Conservation (phyloP, 306 rosid genomes). For the Gastrolobium bilobum region DNA sequence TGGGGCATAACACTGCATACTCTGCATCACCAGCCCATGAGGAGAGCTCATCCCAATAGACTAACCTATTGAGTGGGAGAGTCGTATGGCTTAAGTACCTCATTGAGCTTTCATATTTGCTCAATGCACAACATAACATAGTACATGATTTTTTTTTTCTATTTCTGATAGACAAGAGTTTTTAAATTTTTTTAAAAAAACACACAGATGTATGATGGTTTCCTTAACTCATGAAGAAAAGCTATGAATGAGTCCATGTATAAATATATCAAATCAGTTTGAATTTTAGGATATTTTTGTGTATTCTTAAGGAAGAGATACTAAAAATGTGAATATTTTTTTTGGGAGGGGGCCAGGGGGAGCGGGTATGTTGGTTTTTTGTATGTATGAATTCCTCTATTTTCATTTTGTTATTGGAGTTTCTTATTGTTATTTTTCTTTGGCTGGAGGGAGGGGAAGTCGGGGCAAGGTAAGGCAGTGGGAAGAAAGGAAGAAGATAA, state of each 20-base stretch:
- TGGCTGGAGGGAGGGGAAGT: slow-evolving; percentile 9
- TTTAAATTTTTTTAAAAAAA: too few species aligned
- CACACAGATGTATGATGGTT: not conserved
- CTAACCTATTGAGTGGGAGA: not conserved
- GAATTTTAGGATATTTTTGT: not conserved
- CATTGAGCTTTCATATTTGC: not conserved
- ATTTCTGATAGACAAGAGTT: too few species aligned
- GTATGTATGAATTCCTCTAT: not conserved
- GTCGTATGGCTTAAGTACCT: not conserved
- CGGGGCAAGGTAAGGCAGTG: slow-evolving; percentile 20
- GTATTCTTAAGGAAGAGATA: not conserved
- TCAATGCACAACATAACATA: not conserved
- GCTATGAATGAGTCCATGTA: not conserved
- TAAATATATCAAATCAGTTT: not conserved
- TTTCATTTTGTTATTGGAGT: slow-evolving; percentile 14
- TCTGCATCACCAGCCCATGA: not conserved
- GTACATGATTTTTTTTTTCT: too few species aligned
- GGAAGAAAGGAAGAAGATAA: slow-evolving; percentile 29
- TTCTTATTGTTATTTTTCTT: slow-evolving; percentile 5
- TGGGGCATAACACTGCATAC: not conserved
- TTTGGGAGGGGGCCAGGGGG: not conserved
- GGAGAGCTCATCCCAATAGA: slow-evolving; percentile 3
- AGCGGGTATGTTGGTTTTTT: not conserved
- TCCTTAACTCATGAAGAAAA: not conserved
- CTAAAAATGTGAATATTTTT: not conserved